Evolutionary conservation across 202 grass and related monocot species (phyloP), one percentile per base, ranked within the genome.

Genomic region (Carex arenaria): DNA sequence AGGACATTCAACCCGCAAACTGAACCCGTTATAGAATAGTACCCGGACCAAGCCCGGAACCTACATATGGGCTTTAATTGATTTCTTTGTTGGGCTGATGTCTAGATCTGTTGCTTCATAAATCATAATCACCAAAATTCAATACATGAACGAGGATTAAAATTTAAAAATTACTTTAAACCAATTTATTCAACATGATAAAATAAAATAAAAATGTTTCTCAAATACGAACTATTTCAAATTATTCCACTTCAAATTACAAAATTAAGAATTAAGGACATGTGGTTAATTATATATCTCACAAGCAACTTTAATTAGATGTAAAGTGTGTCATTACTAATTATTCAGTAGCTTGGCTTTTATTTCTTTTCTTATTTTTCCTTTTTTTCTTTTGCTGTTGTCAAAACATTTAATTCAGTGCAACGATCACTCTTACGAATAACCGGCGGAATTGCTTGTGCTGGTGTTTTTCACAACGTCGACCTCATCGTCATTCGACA

Each of bases 401-500:
- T 75, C 22, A 54, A 53, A 2, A 5, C 13, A 31, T 23, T 75
- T 31, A n/a, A 20, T 45, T 69, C 34, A 10, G 0, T 67, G 30
- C 10, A 14, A n/a, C n/a, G n/a, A n/a, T n/a, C n/a, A n/a, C n/a
- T n/a, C n/a, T n/a, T n/a, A n/a, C n/a, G n/a, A n/a, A n/a, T n/a
- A n/a, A n/a, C n/a, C n/a, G n/a, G n/a, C n/a, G n/a, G n/a, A n/a
- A 56, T 67, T 80, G 78, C 79, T 67, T 1, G 64, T 52, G 72
- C 61, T 4, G 23, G 49, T 87, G 61, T 90, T 83, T 61, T 94
- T 89, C 81, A 94, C 78, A 13, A 67, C n/a, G n/a, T n/a, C 49
- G 11, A 77, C 4, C 2, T 76, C 55, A 18, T 57, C 53, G 52
- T 18, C 26, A 11, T 7, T 36, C 42, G 72, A 14, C 72, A 57